These are phyloP conservation scores for Aurifilum marmelostoma DNA, from an alignment of 2,329 filamentous ascomycete genomes.

Conservation along the genomic window DNA sequence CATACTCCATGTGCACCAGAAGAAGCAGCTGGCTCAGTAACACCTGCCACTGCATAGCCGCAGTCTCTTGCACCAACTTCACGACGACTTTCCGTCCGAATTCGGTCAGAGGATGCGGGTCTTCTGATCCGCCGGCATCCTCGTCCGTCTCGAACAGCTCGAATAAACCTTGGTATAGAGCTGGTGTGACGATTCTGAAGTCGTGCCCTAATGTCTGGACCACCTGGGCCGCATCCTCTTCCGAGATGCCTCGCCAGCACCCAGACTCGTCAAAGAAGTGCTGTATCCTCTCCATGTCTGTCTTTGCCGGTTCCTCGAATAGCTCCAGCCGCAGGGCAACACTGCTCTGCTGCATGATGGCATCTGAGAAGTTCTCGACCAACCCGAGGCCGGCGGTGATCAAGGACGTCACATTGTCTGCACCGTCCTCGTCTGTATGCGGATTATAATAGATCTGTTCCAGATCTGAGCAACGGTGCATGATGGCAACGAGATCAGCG, in stretches of 20 bases:
- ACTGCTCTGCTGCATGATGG: slow-evolving; percentile 69
- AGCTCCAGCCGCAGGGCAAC: slow-evolving; percentile 72
- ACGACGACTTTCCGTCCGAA: slow-evolving; percentile 78
- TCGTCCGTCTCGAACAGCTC: slow-evolving; percentile 49
- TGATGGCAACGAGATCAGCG: slow-evolving; percentile 77
- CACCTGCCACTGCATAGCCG: slow-evolving; percentile 72
- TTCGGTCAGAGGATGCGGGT: slow-evolving; percentile 64
- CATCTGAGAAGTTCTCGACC: slow-evolving; percentile 69
- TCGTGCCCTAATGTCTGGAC: slow-evolving; percentile 68
- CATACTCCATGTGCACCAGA: slow-evolving; percentile 83
- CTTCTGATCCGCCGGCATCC: slow-evolving; percentile 49
- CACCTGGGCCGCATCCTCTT: slow-evolving; percentile 78
- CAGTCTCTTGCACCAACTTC: slow-evolving; percentile 76
- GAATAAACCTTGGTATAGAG: slow-evolving; percentile 58
- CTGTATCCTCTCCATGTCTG: slow-evolving; percentile 74
- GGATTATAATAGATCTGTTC: slow-evolving; percentile 71
- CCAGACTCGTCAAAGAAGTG: slow-evolving; percentile 77
- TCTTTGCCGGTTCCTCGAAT: slow-evolving; percentile 71
- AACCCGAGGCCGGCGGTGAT: slow-evolving; percentile 73
- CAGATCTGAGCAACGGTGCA: slow-evolving; percentile 77
- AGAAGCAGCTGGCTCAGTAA: slow-evolving; percentile 83
- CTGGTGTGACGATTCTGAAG: slow-evolving; percentile 60
- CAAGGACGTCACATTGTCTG: slow-evolving; percentile 53
- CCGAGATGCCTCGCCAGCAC: slow-evolving; percentile 77
- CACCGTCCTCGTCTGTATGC: slow-evolving; percentile 41